These are phyloP conservation scores for Boeremia exigua DNA, from an alignment of 2,329 filamentous ascomycete species.

Conservation along the genomic window DNA sequence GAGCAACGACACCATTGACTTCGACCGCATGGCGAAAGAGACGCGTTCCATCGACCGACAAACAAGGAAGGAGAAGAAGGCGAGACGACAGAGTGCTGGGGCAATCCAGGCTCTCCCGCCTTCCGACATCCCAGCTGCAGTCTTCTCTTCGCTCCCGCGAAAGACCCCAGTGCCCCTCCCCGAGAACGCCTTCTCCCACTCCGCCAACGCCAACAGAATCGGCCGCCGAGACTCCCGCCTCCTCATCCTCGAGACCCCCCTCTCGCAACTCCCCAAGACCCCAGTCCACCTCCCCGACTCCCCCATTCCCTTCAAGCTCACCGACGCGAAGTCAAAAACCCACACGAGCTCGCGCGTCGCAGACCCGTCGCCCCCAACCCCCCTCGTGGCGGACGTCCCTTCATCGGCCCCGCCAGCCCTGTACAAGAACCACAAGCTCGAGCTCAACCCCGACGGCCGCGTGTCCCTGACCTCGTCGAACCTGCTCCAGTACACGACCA, in stretches of 20 bases:
- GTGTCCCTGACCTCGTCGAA: constrained; percentile 23
- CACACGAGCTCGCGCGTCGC: constrained; percentile 5
- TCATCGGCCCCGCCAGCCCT: not conserved
- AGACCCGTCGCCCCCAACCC: not conserved
- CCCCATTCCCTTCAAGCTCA: constrained; percentile 22
- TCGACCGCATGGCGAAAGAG: constrained; percentile 9
- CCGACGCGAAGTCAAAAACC: not conserved
- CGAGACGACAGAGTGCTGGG: not conserved
- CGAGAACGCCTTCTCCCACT: constrained; percentile 3
- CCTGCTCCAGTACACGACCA: constrained; percentile 19
- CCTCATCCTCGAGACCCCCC: constrained; percentile 23
- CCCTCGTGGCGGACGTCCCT: not conserved
- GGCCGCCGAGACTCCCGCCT: constrained; percentile 6
- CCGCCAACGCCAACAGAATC: not conserved
- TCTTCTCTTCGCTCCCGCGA: constrained; percentile 3
- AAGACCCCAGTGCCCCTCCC: constrained; percentile 24
- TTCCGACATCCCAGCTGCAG: not conserved
- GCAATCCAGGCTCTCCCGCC: not conserved
- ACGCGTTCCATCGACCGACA: constrained; percentile 1
- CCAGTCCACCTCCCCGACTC: constrained; percentile 5
- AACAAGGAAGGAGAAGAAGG: constrained; percentile 14
- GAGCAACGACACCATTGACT: not conserved
- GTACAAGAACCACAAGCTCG: constrained; percentile 1
- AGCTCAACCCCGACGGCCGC: constrained; percentile 5
- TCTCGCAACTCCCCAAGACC: constrained; percentile 13